Percentiles rank a stretch among this genome's conserved stretches.
Evolutionary conservation across 2,329 filamentous ascomycete species (phyloP).

Genomic region (Leptographium procerum): DNA sequence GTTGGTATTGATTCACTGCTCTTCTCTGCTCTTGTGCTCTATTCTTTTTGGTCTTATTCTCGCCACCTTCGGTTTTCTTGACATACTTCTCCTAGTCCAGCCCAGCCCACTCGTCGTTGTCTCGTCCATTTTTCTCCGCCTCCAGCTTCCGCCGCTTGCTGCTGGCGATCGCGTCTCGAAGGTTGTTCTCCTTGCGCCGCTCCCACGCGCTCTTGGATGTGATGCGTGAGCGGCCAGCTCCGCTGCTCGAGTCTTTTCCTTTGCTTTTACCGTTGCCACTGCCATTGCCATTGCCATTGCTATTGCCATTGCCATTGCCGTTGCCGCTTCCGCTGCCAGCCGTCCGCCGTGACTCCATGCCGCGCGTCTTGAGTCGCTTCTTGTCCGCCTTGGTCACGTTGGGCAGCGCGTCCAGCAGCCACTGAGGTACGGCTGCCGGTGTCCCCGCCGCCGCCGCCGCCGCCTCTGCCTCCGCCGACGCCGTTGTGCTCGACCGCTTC

Average conservation of each 20-base stretch:
- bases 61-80: neutral
- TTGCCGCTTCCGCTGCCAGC: slow-evolving; percentile 3
- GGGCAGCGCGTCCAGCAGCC: slow-evolving; percentile 80
- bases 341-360: slow-evolving; percentile 58
- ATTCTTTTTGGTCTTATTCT: neutral
- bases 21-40: neutral
- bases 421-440: slow-evolving; percentile 49
- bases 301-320: slow-evolving; percentile 19
- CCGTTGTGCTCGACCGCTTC: neutral
- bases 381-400: slow-evolving; percentile 73
- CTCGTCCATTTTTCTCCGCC: neutral
- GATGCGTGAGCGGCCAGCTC: slow-evolving; percentile 49
- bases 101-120: slow-evolving; percentile 18
- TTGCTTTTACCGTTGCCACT: slow-evolving; percentile 18
- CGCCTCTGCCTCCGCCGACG: slow-evolving; percentile 10
- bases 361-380: slow-evolving; percentile 69
- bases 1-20: neutral
- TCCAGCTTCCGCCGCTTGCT: slow-evolving; percentile 43
- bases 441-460: slow-evolving; percentile 18
- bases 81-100: too few relatives aligned
- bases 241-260: too few relatives aligned
- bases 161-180: slow-evolving; percentile 47
- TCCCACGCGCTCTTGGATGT: slow-evolving; percentile 74
- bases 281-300: slow-evolving; percentile 7
- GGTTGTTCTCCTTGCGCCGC: slow-evolving; percentile 55